Evolutionary conservation across 139 green algal species (phyloP).

Genomic region (Volvox africanus): DNA sequence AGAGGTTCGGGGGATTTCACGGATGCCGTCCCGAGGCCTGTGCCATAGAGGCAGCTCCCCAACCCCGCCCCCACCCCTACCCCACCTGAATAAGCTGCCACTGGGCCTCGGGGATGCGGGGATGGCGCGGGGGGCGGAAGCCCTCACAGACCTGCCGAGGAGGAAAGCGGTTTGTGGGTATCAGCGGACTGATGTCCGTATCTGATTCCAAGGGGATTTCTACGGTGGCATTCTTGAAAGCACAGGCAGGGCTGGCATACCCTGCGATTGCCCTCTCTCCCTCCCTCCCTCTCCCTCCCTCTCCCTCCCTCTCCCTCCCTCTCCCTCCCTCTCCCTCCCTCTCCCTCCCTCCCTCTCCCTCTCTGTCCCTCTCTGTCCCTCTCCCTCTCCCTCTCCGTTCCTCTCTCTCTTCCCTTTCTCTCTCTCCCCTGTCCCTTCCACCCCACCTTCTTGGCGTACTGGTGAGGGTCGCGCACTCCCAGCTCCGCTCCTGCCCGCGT

Average conservation of each 20-base stretch:
- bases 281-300: no score
- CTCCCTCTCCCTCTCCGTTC: neutral
- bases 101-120: constrained; percentile 21
- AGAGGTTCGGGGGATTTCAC: neutral
- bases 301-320: no score
- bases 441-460: constrained; percentile 32
- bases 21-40: neutral
- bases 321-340: neutral
- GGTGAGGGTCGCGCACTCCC: neutral
- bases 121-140: constrained; percentile 18
- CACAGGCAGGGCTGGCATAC: no score
- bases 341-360: neutral
- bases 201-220: no score
- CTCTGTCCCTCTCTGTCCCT: neutral
- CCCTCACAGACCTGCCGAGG: constrained; percentile 10
- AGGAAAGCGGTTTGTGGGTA: no score
- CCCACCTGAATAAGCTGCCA: constrained; percentile 25
- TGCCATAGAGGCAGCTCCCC: no score
- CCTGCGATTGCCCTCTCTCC: neutral
- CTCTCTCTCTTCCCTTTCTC: neutral
- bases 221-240: no score
- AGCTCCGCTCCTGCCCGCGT: constrained; percentile 2
- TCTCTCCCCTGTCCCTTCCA: neutral
- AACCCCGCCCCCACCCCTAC: no score
- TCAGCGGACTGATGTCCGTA: no score